A percentile compares a stretch with the other conserved stretches of the same genome.
Evolutionary conservation across 140 eudicot species (phyloP).

Genomic region (Ambrosia hybrid): DNA sequence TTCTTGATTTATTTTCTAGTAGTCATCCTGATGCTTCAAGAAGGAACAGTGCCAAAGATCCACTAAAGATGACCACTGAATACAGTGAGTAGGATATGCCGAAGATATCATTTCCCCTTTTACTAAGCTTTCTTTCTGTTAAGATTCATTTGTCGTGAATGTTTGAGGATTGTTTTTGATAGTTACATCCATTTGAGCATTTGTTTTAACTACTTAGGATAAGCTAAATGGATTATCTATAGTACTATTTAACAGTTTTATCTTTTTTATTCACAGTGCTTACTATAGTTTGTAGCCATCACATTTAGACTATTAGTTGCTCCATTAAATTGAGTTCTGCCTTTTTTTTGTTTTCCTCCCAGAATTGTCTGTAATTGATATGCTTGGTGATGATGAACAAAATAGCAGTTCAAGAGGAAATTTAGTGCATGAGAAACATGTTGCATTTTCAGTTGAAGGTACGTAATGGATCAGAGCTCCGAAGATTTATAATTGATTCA

Average conservation of each 20-base stretch:
- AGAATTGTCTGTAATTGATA: conserved; percentile 71
- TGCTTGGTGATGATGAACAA: conserved; percentile 76
- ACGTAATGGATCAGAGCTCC: conserved; percentile 14
- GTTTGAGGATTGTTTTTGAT: conserved; percentile 14
- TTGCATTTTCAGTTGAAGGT: conserved; percentile 93
- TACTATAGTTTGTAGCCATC: conserved; percentile 1
- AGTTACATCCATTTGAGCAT: background rate
- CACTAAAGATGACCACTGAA: conserved; percentile 32
- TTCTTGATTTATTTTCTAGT: conserved; percentile 25
- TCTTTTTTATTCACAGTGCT: background rate
- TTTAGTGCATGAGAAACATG: conserved; percentile 71
- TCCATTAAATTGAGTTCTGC: conserved; percentile 14
- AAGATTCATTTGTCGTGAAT: conserved; percentile 13
- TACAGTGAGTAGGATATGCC: conserved; percentile 44
- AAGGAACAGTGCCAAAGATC: conserved; percentile 39
- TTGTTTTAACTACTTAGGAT: conserved; percentile 6
- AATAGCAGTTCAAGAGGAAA: conserved; percentile 39
- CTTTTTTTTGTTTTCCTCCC: conserved; percentile 28
- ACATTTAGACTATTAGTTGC: conserved; percentile 7
- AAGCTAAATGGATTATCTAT: background rate
- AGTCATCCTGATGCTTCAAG: conserved; percentile 37
- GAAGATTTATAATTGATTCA: conserved; percentile 18
- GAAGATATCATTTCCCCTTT: conserved; percentile 18
- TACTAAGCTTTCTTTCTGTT: conserved; percentile 3
- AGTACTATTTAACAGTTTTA: background rate